phyloP scores from a whole-genome alignment of 164 flowering plant genomes.

The Stephania japonica region DNA sequence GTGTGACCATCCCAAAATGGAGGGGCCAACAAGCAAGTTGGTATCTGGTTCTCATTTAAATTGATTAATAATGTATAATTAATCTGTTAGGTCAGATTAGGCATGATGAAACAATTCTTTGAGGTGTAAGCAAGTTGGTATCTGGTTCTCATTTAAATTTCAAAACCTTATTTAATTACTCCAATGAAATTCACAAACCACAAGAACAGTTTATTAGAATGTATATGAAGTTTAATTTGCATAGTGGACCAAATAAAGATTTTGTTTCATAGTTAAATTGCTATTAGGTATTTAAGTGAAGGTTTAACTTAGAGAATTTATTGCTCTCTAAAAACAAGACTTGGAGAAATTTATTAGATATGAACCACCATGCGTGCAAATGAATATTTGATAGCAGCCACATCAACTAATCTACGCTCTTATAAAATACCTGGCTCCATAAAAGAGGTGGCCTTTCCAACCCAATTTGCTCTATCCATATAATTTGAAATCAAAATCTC shows the following conservation, averaged over 20 bases:
- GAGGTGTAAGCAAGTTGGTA: neutral
- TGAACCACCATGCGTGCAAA: no score
- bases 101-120: neutral
- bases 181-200: neutral
- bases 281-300: neutral
- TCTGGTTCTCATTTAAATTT: no score
- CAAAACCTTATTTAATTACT: neutral
- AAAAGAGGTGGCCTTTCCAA: no score
- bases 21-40: slow-evolving; percentile 12
- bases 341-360: no score
- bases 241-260: neutral
- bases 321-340: no score
- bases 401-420: no score
- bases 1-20: neutral
- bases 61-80: slow-evolving; percentile 3
- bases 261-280: neutral
- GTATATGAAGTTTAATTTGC: neutral
- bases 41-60: neutral
- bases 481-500: no score
- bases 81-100: slow-evolving; percentile 12
- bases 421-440: no score
- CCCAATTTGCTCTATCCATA: no score
- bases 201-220: neutral
- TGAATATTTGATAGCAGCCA: no score
- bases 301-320: no score